Evolutionary conservation across 805 yeast species (phyloP).

Genomic region (Hanseniaspora hatyaiensis): DNA sequence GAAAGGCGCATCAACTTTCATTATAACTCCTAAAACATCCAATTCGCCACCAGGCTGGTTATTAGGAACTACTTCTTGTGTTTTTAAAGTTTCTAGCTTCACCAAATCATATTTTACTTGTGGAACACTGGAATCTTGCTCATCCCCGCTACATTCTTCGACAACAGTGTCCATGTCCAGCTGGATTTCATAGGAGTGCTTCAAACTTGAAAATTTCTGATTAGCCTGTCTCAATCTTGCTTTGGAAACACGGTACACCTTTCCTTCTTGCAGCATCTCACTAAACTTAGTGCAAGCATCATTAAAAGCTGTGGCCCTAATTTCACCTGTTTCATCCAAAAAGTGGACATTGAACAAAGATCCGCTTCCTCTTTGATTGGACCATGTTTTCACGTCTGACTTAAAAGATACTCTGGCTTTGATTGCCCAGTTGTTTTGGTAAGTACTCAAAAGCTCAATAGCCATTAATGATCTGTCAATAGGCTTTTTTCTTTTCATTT

Average conservation of each 20-base stretch:
- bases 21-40: constrained; percentile 81
- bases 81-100: constrained; percentile 52
- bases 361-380: constrained; percentile 78
- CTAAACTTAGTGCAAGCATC: constrained; percentile 71
- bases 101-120: constrained; percentile 65
- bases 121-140: constrained; percentile 55
- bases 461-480: constrained; percentile 43
- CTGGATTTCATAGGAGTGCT: constrained; percentile 78
- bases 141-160: constrained; percentile 49
- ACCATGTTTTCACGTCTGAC: constrained; percentile 79
- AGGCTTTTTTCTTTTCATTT: constrained; percentile 19
- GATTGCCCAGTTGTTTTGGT: constrained; percentile 81
- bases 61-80: constrained; percentile 47
- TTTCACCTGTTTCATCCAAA: constrained; percentile 90
- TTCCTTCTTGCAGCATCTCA: constrained; percentile 72
- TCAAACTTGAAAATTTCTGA: constrained; percentile 70
- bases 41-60: constrained; percentile 36
- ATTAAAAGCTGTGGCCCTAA: constrained; percentile 88
- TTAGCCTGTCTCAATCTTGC: constrained; percentile 74
- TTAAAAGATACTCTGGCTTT: constrained; percentile 85
- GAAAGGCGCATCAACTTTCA: constrained; percentile 59
- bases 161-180: constrained; percentile 70
- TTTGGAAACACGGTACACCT: constrained; percentile 72
- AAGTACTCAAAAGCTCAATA: constrained; percentile 83
- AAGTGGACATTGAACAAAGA: constrained; percentile 78